A percentile compares a stretch with the other conserved stretches of the same genome.
phyloP scores from a whole-genome alignment of 1,139 yeast genomes.

The Yamadazyma kanchanaburiensis region DNA sequence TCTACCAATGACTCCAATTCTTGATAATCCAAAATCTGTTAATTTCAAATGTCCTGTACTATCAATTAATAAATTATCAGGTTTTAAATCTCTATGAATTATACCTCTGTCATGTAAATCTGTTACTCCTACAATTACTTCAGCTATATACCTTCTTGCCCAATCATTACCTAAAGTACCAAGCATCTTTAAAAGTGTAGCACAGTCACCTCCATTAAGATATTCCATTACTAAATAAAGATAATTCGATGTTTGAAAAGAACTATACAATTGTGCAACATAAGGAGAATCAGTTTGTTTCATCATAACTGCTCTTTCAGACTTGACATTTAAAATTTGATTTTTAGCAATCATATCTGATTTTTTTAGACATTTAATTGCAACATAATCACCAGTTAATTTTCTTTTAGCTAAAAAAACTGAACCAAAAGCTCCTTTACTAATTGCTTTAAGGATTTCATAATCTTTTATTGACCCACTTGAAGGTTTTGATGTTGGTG shows the following conservation, averaged over 20 bases:
- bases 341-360: conserved; percentile 96
- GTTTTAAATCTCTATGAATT: conserved; percentile 92
- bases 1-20: conserved; percentile 86
- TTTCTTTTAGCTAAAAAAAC: conserved; percentile 83
- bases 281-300: conserved; percentile 91
- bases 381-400: conserved; percentile 90
- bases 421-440: conserved; percentile 97
- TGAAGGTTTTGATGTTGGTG: conserved; percentile 45
- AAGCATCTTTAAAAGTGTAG: conserved; percentile 75
- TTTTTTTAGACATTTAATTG: conserved; percentile 90
- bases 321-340: conserved; percentile 90
- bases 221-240: conserved; percentile 95
- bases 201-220: conserved; percentile 93
- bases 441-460: conserved; percentile 86
- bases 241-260: conserved; percentile 87
- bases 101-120: conserved; percentile 87
- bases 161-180: conserved; percentile 84
- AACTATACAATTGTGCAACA: conserved; percentile 84
- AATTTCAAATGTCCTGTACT: conserved; percentile 82
- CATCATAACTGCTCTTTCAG: conserved; percentile 97
- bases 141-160: conserved; percentile 86
- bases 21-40: conserved; percentile 91
- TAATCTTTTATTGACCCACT: conserved; percentile 82
- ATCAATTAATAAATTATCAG: conserved; percentile 89
- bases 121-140: conserved; percentile 84